Conservation (phyloP, 139 green algal genomes). For the Volvox africanus region DNA sequence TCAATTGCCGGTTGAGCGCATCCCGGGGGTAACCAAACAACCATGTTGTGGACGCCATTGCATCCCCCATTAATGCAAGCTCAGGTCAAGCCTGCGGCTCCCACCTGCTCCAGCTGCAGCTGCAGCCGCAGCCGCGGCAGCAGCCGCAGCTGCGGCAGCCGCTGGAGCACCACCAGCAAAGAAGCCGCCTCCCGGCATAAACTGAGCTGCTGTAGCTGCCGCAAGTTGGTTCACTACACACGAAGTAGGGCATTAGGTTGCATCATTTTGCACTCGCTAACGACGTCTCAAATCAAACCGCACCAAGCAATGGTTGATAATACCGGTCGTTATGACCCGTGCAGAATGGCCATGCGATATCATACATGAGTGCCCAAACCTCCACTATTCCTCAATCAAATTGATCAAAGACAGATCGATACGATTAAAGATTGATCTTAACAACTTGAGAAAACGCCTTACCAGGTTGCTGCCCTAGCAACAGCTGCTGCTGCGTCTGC, state of each 20-base stretch:
- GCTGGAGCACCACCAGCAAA: slow-evolving; percentile 58
- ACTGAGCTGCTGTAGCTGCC: slow-evolving; percentile 71
- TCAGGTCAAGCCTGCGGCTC: too few relatives aligned
- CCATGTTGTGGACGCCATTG: too few relatives aligned
- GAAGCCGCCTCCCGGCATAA: slow-evolving; percentile 64
- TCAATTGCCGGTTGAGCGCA: too few relatives aligned
- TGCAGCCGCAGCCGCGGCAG: slow-evolving; percentile 73
- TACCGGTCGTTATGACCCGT: too few relatives aligned
- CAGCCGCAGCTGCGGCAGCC: slow-evolving; percentile 69
- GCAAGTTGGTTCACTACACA: slow-evolving; percentile 58
- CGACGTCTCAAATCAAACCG: neutral
- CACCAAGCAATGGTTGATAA: neutral
- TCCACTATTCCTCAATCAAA: too few relatives aligned
- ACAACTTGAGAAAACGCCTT: too few relatives aligned
- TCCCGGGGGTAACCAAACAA: too few relatives aligned
- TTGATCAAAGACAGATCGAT: too few relatives aligned
- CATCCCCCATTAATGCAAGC: too few relatives aligned
- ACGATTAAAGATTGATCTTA: too few relatives aligned
- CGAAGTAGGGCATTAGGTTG: too few relatives aligned
- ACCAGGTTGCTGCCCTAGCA: slow-evolving; percentile 49
- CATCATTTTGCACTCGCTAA: too few relatives aligned
- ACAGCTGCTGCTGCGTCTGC: slow-evolving; percentile 77
- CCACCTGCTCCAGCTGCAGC: slow-evolving; percentile 50
- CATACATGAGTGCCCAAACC: neutral
- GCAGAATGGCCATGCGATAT: neutral